phyloP scores from a whole-genome alignment of 2,329 filamentous ascomycete genomes.

The Fusarium duplospermum region DNA sequence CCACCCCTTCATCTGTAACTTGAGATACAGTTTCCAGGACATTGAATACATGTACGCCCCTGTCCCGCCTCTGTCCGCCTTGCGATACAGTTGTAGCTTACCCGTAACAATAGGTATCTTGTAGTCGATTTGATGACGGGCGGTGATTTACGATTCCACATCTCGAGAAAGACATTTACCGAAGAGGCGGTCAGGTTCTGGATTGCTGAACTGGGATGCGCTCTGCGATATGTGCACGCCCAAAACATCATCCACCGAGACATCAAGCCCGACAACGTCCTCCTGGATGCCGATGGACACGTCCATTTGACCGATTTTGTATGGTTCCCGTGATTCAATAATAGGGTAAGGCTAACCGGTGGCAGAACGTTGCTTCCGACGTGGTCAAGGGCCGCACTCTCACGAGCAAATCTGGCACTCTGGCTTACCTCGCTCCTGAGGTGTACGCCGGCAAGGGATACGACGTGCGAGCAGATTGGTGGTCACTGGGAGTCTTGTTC shows the following conservation, averaged over 20 bases:
- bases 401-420: slow-evolving; percentile 95
- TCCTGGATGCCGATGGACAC: slow-evolving; percentile 89
- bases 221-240: slow-evolving; percentile 84
- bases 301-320: slow-evolving; percentile 99
- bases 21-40: slow-evolving; percentile 99
- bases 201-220: slow-evolving; percentile 94
- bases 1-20: slow-evolving; percentile 96
- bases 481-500: slow-evolving; percentile 97
- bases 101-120: slow-evolving; percentile 75
- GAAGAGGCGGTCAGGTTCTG: slow-evolving; percentile 97
- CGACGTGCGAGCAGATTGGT: slow-evolving; percentile 93
- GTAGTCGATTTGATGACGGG: slow-evolving; percentile 99
- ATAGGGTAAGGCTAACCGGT: slow-evolving; percentile 11
- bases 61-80: not conserved
- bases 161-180: slow-evolving; percentile 96
- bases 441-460: slow-evolving; percentile 94
- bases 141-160: slow-evolving; percentile 96
- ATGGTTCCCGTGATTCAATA: slow-evolving; percentile 51
- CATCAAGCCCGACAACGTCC: slow-evolving; percentile 91
- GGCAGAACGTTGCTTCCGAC: slow-evolving; percentile 94
- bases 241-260: slow-evolving; percentile 93
- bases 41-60: slow-evolving; percentile 91
- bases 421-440: slow-evolving; percentile 95
- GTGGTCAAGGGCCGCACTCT: slow-evolving; percentile 83
- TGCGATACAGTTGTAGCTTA: slow-evolving; percentile 28